Conservation (phyloP, 805 yeast genomes). For the Cyberlindnera japonica region DNA sequence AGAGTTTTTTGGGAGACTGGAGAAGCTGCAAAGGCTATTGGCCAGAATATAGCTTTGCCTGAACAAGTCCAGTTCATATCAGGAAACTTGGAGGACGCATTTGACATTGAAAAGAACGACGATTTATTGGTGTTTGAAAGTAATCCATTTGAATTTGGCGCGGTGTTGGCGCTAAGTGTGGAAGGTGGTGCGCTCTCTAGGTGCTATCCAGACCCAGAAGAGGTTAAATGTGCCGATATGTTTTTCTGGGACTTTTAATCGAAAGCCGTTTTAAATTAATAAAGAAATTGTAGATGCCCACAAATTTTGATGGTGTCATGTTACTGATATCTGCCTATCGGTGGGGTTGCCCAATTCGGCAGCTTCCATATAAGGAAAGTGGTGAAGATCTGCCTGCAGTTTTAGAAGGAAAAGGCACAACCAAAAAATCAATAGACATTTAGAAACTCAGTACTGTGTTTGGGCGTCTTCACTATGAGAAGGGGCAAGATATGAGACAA, state of each 20-base stretch:
- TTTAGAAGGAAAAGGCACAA: too few relatives aligned
- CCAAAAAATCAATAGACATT: too few relatives aligned
- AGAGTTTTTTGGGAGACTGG: conserved; percentile 9
- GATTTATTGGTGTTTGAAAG: conserved; percentile 6
- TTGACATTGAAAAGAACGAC: background rate
- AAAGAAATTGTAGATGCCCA: background rate
- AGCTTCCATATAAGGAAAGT: conserved; percentile 4
- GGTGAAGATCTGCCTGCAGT: background rate
- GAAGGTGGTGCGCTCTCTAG: conserved; percentile 1
- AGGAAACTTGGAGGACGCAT: conserved; percentile 1
- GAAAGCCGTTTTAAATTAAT: too few relatives aligned
- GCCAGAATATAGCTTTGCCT: background rate
- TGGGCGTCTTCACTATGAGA: too few relatives aligned
- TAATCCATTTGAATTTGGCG: conserved; percentile 9
- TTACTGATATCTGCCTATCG: background rate
- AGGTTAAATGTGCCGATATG: conserved; percentile 6
- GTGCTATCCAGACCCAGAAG: conserved; percentile 10
- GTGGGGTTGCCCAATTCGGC: background rate
- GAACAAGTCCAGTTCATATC: background rate
- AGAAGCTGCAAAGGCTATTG: conserved; percentile 4
- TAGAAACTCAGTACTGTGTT: too few relatives aligned
- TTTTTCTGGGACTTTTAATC: background rate
- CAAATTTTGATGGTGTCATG: background rate
- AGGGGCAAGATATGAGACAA: background rate
- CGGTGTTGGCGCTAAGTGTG: conserved; percentile 3